A percentile compares a stretch with the other conserved stretches of the same genome.
Conservation (phyloP, 768 basidiomycete genomes). For the Trametes punicea region DNA sequence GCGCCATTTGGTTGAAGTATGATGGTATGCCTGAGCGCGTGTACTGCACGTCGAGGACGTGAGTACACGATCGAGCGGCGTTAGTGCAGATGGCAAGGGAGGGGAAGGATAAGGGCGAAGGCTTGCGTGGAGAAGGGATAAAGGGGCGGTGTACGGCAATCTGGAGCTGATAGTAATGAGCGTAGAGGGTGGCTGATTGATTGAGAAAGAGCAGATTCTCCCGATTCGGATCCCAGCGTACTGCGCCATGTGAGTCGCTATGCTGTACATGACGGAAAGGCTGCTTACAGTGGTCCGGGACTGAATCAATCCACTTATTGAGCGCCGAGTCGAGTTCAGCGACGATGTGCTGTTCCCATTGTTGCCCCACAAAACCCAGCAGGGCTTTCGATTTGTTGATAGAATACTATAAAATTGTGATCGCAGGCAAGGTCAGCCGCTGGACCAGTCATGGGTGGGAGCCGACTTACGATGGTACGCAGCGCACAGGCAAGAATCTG, state of each 20-base stretch:
- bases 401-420: slow-evolving; percentile 54
- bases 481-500: slow-evolving; percentile 68
- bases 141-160: slow-evolving; percentile 53
- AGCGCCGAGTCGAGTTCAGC: slow-evolving; percentile 66
- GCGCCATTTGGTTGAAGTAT: slow-evolving; percentile 34
- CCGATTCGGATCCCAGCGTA: slow-evolving; percentile 44
- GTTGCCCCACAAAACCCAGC: slow-evolving; percentile 47
- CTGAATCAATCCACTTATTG: slow-evolving; percentile 65
- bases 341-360: slow-evolving; percentile 57
- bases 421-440: neutral
- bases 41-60: slow-evolving; percentile 43
- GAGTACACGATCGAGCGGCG: slow-evolving; percentile 46
- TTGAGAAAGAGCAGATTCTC: slow-evolving; percentile 43
- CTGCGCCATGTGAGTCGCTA: slow-evolving; percentile 14
- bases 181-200: slow-evolving; percentile 57
- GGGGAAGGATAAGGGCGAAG: slow-evolving; percentile 40
- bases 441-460: neutral
- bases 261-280: neutral
- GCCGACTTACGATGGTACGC: slow-evolving; percentile 57
- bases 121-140: slow-evolving; percentile 42
- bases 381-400: slow-evolving; percentile 62
- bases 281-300: slow-evolving; percentile 64
- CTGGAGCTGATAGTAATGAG: slow-evolving; percentile 55
- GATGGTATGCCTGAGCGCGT: slow-evolving; percentile 25
- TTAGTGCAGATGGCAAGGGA: slow-evolving; percentile 57